Percentiles rank a stretch among this genome's conserved stretches.
These are phyloP conservation scores for Orychophragmus violaceus DNA, from an alignment of 345 rosid species.

Conservation along the genomic window DNA sequence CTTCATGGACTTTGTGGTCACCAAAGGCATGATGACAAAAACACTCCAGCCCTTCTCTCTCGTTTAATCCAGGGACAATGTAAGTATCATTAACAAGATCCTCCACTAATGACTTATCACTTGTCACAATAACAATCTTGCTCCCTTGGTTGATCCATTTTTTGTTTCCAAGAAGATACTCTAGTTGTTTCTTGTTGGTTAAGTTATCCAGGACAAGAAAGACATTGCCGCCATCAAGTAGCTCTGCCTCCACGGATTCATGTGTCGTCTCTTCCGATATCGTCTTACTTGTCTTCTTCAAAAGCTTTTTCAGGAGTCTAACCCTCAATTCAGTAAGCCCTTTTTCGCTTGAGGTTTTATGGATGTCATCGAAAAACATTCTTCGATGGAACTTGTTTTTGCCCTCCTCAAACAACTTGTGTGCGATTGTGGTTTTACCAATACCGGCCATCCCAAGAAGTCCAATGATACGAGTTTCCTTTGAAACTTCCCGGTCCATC, in stretches of 20 bases:
- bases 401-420: neutral
- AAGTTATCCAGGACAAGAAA: neutral
- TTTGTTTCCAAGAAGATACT: neutral
- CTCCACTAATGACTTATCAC: neutral
- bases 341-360: neutral
- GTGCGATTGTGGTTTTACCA: neutral
- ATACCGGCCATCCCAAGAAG: neutral
- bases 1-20: neutral
- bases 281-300: neutral
- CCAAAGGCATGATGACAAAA: slow-evolving; percentile 8
- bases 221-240: neutral
- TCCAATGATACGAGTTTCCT: neutral
- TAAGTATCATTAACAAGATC: slow-evolving; percentile 4
- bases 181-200: neutral
- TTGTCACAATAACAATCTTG: neutral
- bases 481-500: neutral
- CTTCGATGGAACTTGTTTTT: neutral
- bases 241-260: neutral
- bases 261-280: neutral
- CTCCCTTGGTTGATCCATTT: slow-evolving; percentile 3
- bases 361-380: neutral
- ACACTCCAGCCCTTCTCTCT: slow-evolving; percentile 6
- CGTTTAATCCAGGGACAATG: slow-evolving; percentile 5
- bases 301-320: neutral
- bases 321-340: neutral